Evolutionary conservation across 1,284 basidiomycete genomes (phyloP).

Genomic region (Neonothopanus nambi): DNA sequence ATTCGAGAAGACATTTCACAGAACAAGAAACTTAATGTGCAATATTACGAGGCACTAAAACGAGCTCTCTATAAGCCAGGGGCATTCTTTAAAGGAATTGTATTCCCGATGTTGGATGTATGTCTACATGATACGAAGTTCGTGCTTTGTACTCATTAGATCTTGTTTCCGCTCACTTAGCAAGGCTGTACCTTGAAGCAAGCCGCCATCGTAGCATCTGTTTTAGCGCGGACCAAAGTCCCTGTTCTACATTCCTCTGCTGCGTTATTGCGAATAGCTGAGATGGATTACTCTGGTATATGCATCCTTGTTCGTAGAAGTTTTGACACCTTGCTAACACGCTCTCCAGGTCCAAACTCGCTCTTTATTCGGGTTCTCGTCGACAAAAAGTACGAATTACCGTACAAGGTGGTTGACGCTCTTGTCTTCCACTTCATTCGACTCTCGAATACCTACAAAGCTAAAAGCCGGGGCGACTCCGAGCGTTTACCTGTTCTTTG

Average conservation of each 20-base stretch:
- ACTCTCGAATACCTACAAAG: slow-evolving; percentile 60
- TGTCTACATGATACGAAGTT: slow-evolving; percentile 22
- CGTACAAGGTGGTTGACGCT: slow-evolving; percentile 80
- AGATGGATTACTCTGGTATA: slow-evolving; percentile 71
- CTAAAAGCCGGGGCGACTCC: slow-evolving; percentile 18
- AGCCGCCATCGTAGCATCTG: slow-evolving; percentile 73
- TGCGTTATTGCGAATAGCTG: slow-evolving; percentile 70
- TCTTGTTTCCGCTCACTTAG: slow-evolving; percentile 28
- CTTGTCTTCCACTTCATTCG: slow-evolving; percentile 81
- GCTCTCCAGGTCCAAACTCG: slow-evolving; percentile 59
- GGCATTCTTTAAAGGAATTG: slow-evolving; percentile 76
- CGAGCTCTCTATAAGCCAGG: slow-evolving; percentile 77
- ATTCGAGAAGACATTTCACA: slow-evolving; percentile 71
- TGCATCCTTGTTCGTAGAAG: background rate
- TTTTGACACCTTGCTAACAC: background rate
- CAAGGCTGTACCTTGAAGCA: slow-evolving; percentile 73
- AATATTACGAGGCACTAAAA: slow-evolving; percentile 74
- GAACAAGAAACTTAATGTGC: slow-evolving; percentile 66
- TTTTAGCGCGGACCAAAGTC: slow-evolving; percentile 72
- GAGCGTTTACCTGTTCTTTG: slow-evolving; percentile 73
- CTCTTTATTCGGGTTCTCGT: slow-evolving; percentile 79
- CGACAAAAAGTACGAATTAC: slow-evolving; percentile 82
- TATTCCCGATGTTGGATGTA: slow-evolving; percentile 75
- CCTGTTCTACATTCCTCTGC: slow-evolving; percentile 65
- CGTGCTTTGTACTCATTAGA: background rate